These are phyloP conservation scores for Nicotiana benthamiana DNA, from an alignment of 257 asterid species.

Conservation along the genomic window DNA sequence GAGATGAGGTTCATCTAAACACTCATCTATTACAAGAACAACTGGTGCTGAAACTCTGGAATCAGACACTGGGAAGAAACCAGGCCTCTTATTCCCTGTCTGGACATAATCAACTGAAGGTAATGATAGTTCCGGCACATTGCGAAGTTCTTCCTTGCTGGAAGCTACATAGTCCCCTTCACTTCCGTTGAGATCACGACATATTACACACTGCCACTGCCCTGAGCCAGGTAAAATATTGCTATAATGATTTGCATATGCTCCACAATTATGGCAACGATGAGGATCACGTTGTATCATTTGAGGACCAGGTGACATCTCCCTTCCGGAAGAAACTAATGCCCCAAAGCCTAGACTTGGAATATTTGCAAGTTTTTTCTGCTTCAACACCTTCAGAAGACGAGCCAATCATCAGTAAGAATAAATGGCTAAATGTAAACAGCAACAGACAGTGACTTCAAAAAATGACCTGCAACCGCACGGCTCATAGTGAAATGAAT, in stretches of 20 bases:
- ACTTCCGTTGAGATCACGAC: constrained; percentile 82
- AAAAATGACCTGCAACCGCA: neutral
- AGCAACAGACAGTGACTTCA: neutral
- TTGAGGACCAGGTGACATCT: constrained; percentile 81
- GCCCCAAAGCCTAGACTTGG: constrained; percentile 94
- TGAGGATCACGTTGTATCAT: constrained; percentile 83
- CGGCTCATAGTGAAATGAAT: neutral
- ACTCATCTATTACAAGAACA: constrained; percentile 87
- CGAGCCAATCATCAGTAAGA: neutral
- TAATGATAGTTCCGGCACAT: constrained; percentile 69
- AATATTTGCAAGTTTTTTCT: constrained; percentile 71
- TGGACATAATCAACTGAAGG: constrained; percentile 78
- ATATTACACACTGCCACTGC: constrained; percentile 95
- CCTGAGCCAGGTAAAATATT: constrained; percentile 81
- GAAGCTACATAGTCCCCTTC: constrained; percentile 83
- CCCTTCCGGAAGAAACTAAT: constrained; percentile 78
- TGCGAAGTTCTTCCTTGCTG: constrained; percentile 70
- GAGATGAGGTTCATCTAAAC: constrained; percentile 84
- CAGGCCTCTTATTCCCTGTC: constrained; percentile 67
- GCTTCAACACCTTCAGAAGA: constrained; percentile 64
- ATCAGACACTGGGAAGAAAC: constrained; percentile 69
- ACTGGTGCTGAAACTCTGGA: constrained; percentile 73
- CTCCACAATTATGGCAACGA: constrained; percentile 87
- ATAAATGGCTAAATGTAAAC: neutral
- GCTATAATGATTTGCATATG: constrained; percentile 87